phyloP scores from a whole-genome alignment of 1,284 basidiomycete species.

The Omphalotus olearius region DNA sequence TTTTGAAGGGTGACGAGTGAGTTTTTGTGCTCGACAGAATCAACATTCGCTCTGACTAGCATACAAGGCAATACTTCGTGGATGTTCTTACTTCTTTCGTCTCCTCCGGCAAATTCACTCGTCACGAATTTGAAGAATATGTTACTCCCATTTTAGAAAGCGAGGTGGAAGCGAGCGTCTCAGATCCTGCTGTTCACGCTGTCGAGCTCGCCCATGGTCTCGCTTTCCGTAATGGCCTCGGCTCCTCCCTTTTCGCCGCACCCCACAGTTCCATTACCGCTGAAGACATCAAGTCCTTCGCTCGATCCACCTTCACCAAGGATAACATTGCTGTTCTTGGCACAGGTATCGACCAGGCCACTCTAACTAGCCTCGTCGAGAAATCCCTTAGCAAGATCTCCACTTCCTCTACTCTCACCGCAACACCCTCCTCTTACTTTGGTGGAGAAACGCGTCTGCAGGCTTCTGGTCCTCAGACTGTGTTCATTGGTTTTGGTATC shows the following conservation, averaged over 20 bases:
- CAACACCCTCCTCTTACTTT: constrained; percentile 62
- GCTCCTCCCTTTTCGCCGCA: constrained; percentile 81
- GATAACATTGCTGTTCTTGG: constrained; percentile 84
- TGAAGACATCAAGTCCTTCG: constrained; percentile 71
- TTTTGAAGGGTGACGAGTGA: constrained; percentile 94
- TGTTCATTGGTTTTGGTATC: constrained; percentile 81
- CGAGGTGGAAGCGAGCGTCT: constrained; percentile 63
- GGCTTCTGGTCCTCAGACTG: constrained; percentile 64
- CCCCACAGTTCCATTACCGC: constrained; percentile 63
- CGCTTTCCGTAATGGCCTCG: constrained; percentile 90
- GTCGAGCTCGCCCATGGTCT: constrained; percentile 82
- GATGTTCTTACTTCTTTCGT: constrained; percentile 82
- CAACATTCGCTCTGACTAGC: not conserved
- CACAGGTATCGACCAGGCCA: constrained; percentile 74
- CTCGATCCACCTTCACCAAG: constrained; percentile 67
- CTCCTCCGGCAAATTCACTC: constrained; percentile 78
- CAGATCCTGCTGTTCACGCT: constrained; percentile 61
- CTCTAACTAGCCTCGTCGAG: constrained; percentile 70
- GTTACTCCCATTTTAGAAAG: constrained; percentile 74
- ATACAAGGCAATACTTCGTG: constrained; percentile 75
- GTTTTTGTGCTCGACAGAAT: constrained; percentile 30
- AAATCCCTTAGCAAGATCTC: constrained; percentile 55
- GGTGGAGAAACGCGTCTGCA: constrained; percentile 81
- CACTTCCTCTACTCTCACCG: constrained; percentile 34
- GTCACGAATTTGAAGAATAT: constrained; percentile 84